A percentile compares a stretch with the other conserved stretches of the same genome.
phyloP scores from a whole-genome alignment of 352 stramenopile species.

The Phytophthora melonis region DNA sequence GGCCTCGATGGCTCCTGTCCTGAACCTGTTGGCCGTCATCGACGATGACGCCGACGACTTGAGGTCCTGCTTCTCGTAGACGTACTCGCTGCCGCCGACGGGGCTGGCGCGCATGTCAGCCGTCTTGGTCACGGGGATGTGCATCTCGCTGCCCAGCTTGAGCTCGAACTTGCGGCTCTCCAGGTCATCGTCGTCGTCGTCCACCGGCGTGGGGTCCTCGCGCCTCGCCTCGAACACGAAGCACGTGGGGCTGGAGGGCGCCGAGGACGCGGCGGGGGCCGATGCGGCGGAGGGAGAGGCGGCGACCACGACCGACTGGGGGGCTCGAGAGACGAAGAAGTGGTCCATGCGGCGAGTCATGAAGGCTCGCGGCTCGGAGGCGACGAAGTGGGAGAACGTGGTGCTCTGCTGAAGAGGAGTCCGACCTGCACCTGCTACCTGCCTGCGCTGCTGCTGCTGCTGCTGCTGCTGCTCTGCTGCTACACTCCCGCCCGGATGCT shows the following conservation, averaged over 20 bases:
- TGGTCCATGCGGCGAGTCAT: slow-evolving; percentile 49
- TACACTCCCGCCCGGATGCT: slow-evolving; percentile 15
- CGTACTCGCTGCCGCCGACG: slow-evolving; percentile 27
- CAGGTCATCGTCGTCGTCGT: slow-evolving; percentile 38
- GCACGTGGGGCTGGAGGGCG: slow-evolving; percentile 19
- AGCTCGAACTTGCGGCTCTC: slow-evolving; percentile 49
- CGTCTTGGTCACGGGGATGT: slow-evolving; percentile 37
- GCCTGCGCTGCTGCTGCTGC: slow-evolving; percentile 7
- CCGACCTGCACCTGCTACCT: slow-evolving; percentile 31
- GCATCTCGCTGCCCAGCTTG: slow-evolving; percentile 48
- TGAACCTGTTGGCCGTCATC: slow-evolving; percentile 18
- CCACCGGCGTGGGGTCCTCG: slow-evolving; percentile 36
- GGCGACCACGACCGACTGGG: slow-evolving; percentile 20
- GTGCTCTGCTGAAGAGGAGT: slow-evolving; percentile 20
- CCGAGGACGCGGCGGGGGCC: slow-evolving; percentile 16
- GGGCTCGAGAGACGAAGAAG: slow-evolving; percentile 31
- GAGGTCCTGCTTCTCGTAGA: slow-evolving; percentile 37
- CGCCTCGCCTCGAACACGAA: slow-evolving; percentile 29
- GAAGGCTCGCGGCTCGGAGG: slow-evolving; percentile 16
- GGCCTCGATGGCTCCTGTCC: slow-evolving; percentile 36
- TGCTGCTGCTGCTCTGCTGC: slow-evolving; percentile 5
- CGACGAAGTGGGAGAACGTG: slow-evolving; percentile 7
- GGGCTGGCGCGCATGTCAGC: slow-evolving; percentile 40
- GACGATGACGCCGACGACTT: slow-evolving; percentile 19
- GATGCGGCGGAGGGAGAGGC: slow-evolving; percentile 23